Conservation (phyloP, 805 yeast species). For the Starmerella sp. region DNA sequence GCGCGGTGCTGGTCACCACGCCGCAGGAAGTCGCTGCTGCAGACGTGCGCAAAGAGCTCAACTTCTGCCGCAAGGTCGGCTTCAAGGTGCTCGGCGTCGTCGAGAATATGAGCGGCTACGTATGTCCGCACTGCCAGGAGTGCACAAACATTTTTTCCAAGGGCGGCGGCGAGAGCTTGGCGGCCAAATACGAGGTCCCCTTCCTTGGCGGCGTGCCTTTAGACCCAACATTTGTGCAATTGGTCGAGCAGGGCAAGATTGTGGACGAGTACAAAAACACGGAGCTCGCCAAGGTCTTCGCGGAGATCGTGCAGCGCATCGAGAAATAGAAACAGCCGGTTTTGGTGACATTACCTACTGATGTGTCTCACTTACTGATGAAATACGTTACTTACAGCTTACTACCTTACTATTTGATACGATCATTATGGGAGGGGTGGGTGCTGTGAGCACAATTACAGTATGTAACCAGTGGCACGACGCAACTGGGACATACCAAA, state of each 20-base stretch:
- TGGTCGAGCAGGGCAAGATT: constrained; percentile 59
- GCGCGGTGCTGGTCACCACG: constrained; percentile 90
- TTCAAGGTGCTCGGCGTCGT: constrained; percentile 73
- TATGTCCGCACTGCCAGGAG: constrained; percentile 88
- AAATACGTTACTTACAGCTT: too few species aligned
- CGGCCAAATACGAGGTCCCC: constrained; percentile 49
- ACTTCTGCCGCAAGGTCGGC: constrained; percentile 78
- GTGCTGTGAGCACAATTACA: too few species aligned
- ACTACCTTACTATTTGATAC: too few species aligned
- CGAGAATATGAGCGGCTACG: constrained; percentile 94
- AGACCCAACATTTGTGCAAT: constrained; percentile 79
- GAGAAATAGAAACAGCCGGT: background rate
- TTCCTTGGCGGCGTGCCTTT: constrained; percentile 85
- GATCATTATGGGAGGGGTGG: too few species aligned
- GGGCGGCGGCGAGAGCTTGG: constrained; percentile 77
- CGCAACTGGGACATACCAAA: too few species aligned
- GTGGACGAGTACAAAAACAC: constrained; percentile 25
- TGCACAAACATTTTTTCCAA: constrained; percentile 77
- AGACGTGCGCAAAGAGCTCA: constrained; percentile 88
- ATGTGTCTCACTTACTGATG: too few species aligned
- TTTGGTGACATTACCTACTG: background rate
- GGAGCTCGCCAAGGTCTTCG: constrained; percentile 37
- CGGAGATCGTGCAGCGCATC: constrained; percentile 36
- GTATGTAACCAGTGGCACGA: too few species aligned
- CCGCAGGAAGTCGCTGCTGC: constrained; percentile 91